Evolutionary conservation across 495 filamentous ascomycete species (phyloP), one percentile per base, ranked within the genome.

Genomic region (Monascus purpureus): DNA sequence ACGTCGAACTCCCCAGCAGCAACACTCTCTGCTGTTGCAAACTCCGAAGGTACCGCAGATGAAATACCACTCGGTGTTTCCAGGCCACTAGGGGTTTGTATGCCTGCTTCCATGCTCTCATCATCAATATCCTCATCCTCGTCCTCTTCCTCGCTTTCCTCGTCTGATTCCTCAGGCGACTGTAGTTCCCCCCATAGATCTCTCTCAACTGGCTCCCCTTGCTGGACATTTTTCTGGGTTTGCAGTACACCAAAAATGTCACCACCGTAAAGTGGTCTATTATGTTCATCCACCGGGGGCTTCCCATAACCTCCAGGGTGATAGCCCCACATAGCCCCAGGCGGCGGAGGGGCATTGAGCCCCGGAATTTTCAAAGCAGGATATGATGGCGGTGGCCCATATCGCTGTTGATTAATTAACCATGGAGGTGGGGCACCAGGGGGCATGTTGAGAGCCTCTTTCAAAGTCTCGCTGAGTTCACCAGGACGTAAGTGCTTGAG

Each of bases 231-330:
- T 45, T 66, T 65, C 50, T 71, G 65, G 14, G 70, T 70, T 38
- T 82, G 77, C 35, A 82, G 59, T 29, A 87, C 74, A 35, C 90
- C 90, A 47, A 93, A 93, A 18, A 94, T 83, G 52, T 95, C 90
- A 33, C 86, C 86, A 31, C 90, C 90, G 48, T 84, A 96, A 6
- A 93, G 61, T 1, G 90, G 87, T 15, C 81, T 58, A 50, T 90
- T 87, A 47, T 80, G 81, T 42, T 95, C 90, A 50, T 94, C 86
- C 0, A 92, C 74, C 2, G 90, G 90, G 2, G 90, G 90, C 49
- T 94, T 95, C 28, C 90, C 90, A 56, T 90, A 97, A 23, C 88
- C 86, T 25, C 90, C 90, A 17, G 90, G 85, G 43, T 87, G 80
- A 48, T 93, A 95, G 11, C 90, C 90, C 90, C 90, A 97, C 45